phyloP scores from a whole-genome alignment of 2,329 filamentous ascomycete genomes.

The Akanthomyces dipterigenus region DNA sequence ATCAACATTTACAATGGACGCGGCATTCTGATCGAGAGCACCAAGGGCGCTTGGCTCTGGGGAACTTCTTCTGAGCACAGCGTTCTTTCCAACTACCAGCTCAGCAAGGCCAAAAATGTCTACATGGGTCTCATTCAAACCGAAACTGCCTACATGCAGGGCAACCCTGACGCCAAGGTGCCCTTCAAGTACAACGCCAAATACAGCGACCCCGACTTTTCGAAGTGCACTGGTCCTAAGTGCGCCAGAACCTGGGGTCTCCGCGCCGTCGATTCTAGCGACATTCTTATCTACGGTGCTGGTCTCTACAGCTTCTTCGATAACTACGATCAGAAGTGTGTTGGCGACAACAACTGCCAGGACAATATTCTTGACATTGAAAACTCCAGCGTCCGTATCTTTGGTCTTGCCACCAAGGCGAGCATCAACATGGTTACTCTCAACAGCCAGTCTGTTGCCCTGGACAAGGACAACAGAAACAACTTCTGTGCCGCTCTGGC shows the following conservation, averaged over 20 bases:
- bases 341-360: slow-evolving; percentile 63
- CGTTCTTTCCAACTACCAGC: slow-evolving; percentile 76
- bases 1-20: slow-evolving; percentile 86
- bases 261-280: slow-evolving; percentile 58
- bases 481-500: slow-evolving; percentile 59
- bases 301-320: slow-evolving; percentile 80
- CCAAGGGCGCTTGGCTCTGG: slow-evolving; percentile 72
- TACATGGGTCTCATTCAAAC: slow-evolving; percentile 82
- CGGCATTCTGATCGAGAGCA: slow-evolving; percentile 71
- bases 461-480: slow-evolving; percentile 57
- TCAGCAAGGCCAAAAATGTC: slow-evolving; percentile 68
- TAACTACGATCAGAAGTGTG: slow-evolving; percentile 69
- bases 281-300: slow-evolving; percentile 64
- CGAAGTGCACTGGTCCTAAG: slow-evolving; percentile 40
- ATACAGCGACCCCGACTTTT: slow-evolving; percentile 65
- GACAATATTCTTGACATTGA: slow-evolving; percentile 70
- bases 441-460: slow-evolving; percentile 45
- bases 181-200: slow-evolving; percentile 54
- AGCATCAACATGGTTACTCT: slow-evolving; percentile 65
- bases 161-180: slow-evolving; percentile 65
- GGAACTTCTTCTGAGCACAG: slow-evolving; percentile 65
- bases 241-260: slow-evolving; percentile 76
- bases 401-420: slow-evolving; percentile 68
- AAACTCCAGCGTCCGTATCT: slow-evolving; percentile 58
- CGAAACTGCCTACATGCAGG: slow-evolving; percentile 84